Evolutionary conservation across 805 yeast species (phyloP).

Genomic region (Candida ficus): DNA sequence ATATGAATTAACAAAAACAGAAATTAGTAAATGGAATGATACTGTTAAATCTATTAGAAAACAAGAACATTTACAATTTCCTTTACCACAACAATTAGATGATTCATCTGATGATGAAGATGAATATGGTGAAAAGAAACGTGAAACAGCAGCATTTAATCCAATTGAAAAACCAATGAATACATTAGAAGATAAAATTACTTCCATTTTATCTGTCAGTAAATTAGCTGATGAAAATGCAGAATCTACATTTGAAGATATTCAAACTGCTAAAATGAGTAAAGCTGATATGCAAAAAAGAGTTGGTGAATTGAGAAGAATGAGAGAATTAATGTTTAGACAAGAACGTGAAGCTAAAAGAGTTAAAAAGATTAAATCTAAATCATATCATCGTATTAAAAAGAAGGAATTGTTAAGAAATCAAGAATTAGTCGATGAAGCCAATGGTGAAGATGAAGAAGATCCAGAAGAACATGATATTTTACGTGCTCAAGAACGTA

Average conservation of each 20-base stretch:
- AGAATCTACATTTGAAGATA: constrained; percentile 81
- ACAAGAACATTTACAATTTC: constrained; percentile 82
- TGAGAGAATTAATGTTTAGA: constrained; percentile 95
- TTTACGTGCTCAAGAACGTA: constrained; percentile 89
- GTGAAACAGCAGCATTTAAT: constrained; percentile 51
- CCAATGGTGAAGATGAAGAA: constrained; percentile 44
- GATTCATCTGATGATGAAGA: constrained; percentile 1
- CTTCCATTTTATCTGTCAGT: constrained; percentile 56
- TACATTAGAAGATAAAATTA: constrained; percentile 64
- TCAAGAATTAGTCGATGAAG: constrained; percentile 46
- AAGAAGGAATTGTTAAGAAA: constrained; percentile 77
- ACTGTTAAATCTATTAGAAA: constrained; percentile 71
- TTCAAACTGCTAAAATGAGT: constrained; percentile 75
- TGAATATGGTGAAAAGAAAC: constrained; percentile 12
- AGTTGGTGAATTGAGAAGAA: constrained; percentile 76
- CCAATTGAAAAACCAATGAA: constrained; percentile 35
- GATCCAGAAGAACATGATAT: constrained; percentile 51
- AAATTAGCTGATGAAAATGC: constrained; percentile 65
- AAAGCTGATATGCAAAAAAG: constrained; percentile 74
- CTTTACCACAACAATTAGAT: constrained; percentile 46
- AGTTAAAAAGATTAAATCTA: constrained; percentile 91
- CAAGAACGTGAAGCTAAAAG: constrained; percentile 90
- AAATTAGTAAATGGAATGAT: constrained; percentile 86
- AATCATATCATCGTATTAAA: constrained; percentile 77
- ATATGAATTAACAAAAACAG: constrained; percentile 80